Evolutionary conservation across 495 filamentous ascomycete species (phyloP), one percentile per base, ranked within the genome.

Genomic region (Podospora pseudoanserina): DNA sequence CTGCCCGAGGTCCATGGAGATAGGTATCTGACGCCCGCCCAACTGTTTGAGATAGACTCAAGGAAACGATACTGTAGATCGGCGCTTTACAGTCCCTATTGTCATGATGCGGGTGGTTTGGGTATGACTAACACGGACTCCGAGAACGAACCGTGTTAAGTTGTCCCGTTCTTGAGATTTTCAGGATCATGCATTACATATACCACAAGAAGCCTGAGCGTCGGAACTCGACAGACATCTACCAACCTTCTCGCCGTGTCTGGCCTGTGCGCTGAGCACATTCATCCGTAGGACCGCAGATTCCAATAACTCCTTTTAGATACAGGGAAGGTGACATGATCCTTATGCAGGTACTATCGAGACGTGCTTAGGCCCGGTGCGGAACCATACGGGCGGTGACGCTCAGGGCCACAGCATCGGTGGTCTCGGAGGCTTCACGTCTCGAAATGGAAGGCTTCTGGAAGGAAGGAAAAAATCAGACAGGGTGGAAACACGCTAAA

Each of bases 391-490:
- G 18, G 23, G 19, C n/a, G 26, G 30, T 28, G 59, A 61, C 23
- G 23, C 59, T 9, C n/a, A 20, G 23, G 56, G 18, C n/a, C n/a
- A 27, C 19, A 19, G 6, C 56, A 58, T 27, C 58, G 20, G 30
- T 11, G 59, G 59, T n/a, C 54, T 20, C 19, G 59, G 32, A 61
- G 20, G 59, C 4, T 30, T 26, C 4, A 26, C 59, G 9, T 30
- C 59, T 27, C 23, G 30, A 18, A 26, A 63, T 44, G 61, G 61
- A 63, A 63, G n/a, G 61, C 61, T 63, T 63, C 61, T 63, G 20
- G 61, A 63, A 63, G 34, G 39, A n/a, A 39, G 39, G 19, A 39
- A 39, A 20, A 18, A 7, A 16, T 6, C 16, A 44, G 26, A 5
- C 20, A n/a, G 32, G 32, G 30, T 27, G 59, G n/a, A 61, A 61